Conservation (phyloP, 352 stramenopile species). For the Phytopythium boreale region DNA sequence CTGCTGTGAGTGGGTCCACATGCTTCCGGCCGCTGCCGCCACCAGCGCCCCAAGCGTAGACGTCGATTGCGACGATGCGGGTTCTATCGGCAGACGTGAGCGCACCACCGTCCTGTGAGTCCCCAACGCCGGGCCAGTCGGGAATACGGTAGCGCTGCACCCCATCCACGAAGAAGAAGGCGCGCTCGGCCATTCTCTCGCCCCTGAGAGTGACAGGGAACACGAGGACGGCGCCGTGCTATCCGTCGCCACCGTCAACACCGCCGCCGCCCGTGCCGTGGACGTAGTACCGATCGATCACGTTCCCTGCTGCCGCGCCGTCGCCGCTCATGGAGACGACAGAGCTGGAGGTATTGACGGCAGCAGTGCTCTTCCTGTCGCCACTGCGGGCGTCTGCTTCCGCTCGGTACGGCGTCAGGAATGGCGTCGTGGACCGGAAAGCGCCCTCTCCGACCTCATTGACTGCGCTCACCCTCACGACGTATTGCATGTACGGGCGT, state of each 20-base stretch:
- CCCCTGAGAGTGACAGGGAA: conserved; percentile 51
- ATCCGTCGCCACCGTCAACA: conserved; percentile 25
- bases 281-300: conserved; percentile 58
- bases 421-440: conserved; percentile 24
- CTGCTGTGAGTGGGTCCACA: not conserved
- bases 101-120: not conserved
- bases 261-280: conserved; percentile 51
- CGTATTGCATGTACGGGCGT: conserved; percentile 36
- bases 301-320: conserved; percentile 35
- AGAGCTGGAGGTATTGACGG: not conserved
- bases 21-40: conserved; percentile 47
- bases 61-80: conserved; percentile 58
- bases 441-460: conserved; percentile 21
- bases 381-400: not conserved
- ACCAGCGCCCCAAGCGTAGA: conserved; percentile 79
- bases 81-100: conserved; percentile 4
- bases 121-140: too few relatives aligned
- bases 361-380: not conserved
- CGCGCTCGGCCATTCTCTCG: conserved; percentile 33
- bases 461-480: conserved; percentile 34
- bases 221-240: conserved; percentile 52
- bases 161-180: conserved; percentile 39
- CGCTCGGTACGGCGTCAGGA: conserved; percentile 36
- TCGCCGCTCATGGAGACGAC: conserved; percentile 17
- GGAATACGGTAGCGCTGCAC: conserved; percentile 30